Evolutionary conservation across 2,329 filamentous ascomycete genomes (phyloP).

Genomic region (Ophiostoma angusticollis): DNA sequence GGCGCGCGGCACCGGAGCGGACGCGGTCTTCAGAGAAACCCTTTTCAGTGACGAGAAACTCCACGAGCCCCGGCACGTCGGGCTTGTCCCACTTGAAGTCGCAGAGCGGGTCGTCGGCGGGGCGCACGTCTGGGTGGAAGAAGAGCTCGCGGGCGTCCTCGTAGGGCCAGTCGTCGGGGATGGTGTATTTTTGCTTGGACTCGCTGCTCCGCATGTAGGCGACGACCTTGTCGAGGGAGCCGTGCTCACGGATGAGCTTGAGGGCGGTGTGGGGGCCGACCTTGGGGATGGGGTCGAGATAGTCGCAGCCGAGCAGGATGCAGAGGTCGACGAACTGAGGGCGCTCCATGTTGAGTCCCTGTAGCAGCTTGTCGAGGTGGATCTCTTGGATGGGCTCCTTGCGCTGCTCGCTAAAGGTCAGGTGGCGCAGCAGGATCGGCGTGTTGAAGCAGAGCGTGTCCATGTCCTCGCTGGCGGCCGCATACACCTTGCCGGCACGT

Average conservation of each 20-base stretch:
- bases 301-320: slow-evolving; percentile 94
- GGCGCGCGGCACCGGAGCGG: slow-evolving; percentile 58
- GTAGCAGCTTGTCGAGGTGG: slow-evolving; percentile 70
- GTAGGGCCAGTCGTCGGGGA: slow-evolving; percentile 97
- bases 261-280: slow-evolving; percentile 84
- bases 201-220: slow-evolving; percentile 63
- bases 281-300: slow-evolving; percentile 91
- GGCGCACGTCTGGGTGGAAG: slow-evolving; percentile 75
- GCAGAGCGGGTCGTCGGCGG: slow-evolving; percentile 72
- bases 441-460: slow-evolving; percentile 93
- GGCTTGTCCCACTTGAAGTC: slow-evolving; percentile 98
- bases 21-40: slow-evolving; percentile 95
- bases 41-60: slow-evolving; percentile 86
- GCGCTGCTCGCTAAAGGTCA: slow-evolving; percentile 93
- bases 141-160: slow-evolving; percentile 85
- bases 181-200: slow-evolving; percentile 65
- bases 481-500: slow-evolving; percentile 86
- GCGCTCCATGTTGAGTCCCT: slow-evolving; percentile 77
- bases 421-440: slow-evolving; percentile 78
- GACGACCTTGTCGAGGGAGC: slow-evolving; percentile 74
- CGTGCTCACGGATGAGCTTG: slow-evolving; percentile 87
- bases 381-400: slow-evolving; percentile 98
- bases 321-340: slow-evolving; percentile 88
- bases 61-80: slow-evolving; percentile 76
- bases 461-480: slow-evolving; percentile 96